Conservation (phyloP, 495 filamentous ascomycete species). For the Bathelium albidoporum region DNA sequence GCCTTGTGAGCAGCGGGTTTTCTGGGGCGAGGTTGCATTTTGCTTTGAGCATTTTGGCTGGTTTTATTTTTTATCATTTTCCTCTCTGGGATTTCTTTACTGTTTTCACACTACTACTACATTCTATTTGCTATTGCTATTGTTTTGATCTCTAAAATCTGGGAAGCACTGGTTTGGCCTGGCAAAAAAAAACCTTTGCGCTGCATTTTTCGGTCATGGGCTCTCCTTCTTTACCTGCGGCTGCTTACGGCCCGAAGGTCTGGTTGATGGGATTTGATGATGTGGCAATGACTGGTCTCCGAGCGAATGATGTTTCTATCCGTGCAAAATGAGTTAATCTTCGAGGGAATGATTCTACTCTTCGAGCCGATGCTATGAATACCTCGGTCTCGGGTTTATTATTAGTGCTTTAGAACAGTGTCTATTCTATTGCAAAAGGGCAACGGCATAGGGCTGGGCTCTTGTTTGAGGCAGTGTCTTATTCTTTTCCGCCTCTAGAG, state of each 20-base stretch:
- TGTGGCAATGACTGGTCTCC: not conserved
- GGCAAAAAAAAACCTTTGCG: not conserved
- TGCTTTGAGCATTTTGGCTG: not conserved
- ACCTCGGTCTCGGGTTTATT: not conserved
- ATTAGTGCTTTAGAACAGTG: not conserved
- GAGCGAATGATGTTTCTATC: too few relatives aligned
- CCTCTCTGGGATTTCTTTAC: not conserved
- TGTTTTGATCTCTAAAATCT: not conserved
- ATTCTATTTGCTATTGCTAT: not conserved
- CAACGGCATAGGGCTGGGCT: not conserved
- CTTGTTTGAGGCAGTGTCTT: not conserved
- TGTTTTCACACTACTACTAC: not conserved
- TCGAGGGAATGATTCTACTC: too few relatives aligned
- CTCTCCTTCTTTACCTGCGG: not conserved
- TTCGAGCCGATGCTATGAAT: too few relatives aligned
- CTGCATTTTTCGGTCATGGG: too few relatives aligned
- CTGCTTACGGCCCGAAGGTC: not conserved
- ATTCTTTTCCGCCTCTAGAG: not conserved
- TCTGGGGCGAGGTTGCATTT: not conserved
- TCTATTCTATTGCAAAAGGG: not conserved
- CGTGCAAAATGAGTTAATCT: too few relatives aligned
- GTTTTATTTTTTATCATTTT: not conserved
- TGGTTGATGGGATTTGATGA: not conserved
- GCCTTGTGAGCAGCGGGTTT: not conserved
- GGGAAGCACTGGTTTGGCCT: not conserved